A percentile compares a stretch with the other conserved stretches of the same genome.
Evolutionary conservation across 2,329 filamentous ascomycete genomes (phyloP).

Genomic region (Salinomyces thailandicus): DNA sequence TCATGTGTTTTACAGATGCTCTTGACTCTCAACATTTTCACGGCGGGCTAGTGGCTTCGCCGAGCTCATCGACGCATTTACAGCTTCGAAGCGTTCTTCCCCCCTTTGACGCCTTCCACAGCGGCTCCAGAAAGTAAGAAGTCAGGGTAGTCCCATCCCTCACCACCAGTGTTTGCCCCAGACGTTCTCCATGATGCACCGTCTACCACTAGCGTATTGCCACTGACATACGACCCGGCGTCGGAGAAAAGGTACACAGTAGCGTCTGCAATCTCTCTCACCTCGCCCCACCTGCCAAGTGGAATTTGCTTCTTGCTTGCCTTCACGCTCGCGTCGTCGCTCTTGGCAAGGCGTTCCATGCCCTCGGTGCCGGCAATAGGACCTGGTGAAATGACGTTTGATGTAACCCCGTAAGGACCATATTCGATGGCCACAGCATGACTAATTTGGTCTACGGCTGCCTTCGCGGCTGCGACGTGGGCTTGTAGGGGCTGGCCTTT

Average conservation of each 20-base stretch:
- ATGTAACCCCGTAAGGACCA: slow-evolving; percentile 74
- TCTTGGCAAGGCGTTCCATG: slow-evolving; percentile 34
- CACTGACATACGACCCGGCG: slow-evolving; percentile 76
- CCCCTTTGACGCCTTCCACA: slow-evolving; percentile 48
- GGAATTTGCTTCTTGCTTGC: slow-evolving; percentile 45
- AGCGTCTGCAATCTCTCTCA: slow-evolving; percentile 85
- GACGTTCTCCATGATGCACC: slow-evolving; percentile 42
- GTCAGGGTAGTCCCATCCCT: slow-evolving; percentile 45
- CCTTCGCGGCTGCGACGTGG: slow-evolving; percentile 87
- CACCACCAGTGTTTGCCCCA: slow-evolving; percentile 25
- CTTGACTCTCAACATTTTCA: too few relatives aligned
- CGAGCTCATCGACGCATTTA: too few relatives aligned
- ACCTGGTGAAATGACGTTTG: slow-evolving; percentile 81
- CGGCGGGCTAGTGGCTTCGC: too few relatives aligned
- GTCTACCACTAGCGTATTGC: slow-evolving; percentile 62
- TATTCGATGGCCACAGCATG: slow-evolving; percentile 76
- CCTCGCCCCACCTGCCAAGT: slow-evolving; percentile 62
- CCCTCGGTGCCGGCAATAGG: slow-evolving; percentile 74
- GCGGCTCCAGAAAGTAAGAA: slow-evolving; percentile 45
- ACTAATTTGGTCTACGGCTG: slow-evolving; percentile 76
- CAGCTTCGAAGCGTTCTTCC: background rate
- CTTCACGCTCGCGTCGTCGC: slow-evolving; percentile 20
- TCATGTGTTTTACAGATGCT: too few relatives aligned
- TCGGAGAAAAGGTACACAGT: slow-evolving; percentile 84
- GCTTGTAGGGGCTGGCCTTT: slow-evolving; percentile 74